Evolutionary conservation across 2,329 filamentous ascomycete species (phyloP), one percentile per base, ranked within the genome.

Genomic region (Sclerotinia nivalis): DNA sequence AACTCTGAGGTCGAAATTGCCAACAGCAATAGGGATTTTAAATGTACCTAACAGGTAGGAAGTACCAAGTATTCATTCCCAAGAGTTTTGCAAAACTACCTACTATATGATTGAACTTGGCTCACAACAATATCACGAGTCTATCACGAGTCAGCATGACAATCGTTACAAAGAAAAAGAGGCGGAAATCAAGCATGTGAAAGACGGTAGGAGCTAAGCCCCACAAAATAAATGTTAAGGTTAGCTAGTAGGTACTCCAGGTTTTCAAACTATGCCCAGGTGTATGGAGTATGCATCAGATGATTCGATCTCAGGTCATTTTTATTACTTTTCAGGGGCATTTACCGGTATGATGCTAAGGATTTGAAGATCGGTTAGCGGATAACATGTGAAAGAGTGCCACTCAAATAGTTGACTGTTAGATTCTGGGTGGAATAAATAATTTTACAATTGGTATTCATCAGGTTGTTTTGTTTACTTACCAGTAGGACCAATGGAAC

Each of bases 101-200:
- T 25, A 50, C 22, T 25, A 37, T 25, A 49, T 47, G 28, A 22
- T 47, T 40, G 43, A 61, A 34, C 31, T 37, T 9, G 28, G 28
- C 7, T 15, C 6, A 34, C 13, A 62, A 18, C 45, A 18, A 50
- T 25, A 37, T 64, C 45, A 50, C 60, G 60, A 64, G 60, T 64
- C 60, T 25, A 37, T 64, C 45, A 50, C 60, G 60, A 64, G 60
- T 64, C 60, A 64, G 60, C 43, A 50, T 47, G 8, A 25, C 22
- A 37, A 40, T 25, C 1, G 10, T 28, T 10, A 64, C 15, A 56
- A 66, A 66, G 34, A 25, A 43, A 31, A 40, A 66, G 62, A 66
- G 47, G 47, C 47, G 31, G 61, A 34, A 28, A 65, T 40, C 34
- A 31, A 65, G 58, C 67, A 69, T 69, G 67, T 69, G 67, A 69